These are phyloP conservation scores for Chaetomiaceae sp. DNA, from an alignment of 2,329 filamentous ascomycete genomes.

Conservation along the genomic window DNA sequence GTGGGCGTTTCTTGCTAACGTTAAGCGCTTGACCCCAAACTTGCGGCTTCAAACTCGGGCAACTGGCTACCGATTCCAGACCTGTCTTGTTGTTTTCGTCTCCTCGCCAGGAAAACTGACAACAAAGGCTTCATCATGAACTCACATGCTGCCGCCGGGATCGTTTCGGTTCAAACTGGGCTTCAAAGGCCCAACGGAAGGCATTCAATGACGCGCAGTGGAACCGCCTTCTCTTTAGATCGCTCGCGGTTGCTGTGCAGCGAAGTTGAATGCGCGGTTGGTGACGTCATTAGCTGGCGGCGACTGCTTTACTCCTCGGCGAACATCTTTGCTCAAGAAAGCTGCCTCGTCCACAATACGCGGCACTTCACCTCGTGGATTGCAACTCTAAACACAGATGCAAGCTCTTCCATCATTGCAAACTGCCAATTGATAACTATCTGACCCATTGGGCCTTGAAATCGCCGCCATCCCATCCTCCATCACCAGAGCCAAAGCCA, in stretches of 20 bases:
- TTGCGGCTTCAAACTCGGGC: too few species aligned
- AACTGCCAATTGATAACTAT: conserved; percentile 1
- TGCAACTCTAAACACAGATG: not conserved
- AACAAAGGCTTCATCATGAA: not conserved
- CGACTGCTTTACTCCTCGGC: not conserved
- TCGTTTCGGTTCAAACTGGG: too few species aligned
- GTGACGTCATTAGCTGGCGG: conserved; percentile 7
- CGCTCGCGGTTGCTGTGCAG: too few species aligned
- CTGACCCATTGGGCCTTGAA: conserved; percentile 1
- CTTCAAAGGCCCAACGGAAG: too few species aligned
- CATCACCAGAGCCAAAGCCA: not conserved
- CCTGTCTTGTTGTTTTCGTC: too few species aligned
- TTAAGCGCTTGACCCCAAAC: too few species aligned
- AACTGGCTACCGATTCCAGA: too few species aligned
- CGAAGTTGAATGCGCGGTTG: not conserved
- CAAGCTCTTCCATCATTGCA: not conserved
- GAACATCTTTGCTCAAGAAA: too few species aligned
- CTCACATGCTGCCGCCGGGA: not conserved
- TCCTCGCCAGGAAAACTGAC: too few species aligned
- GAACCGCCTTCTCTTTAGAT: too few species aligned
- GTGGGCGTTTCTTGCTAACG: too few species aligned
- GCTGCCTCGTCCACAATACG: not conserved
- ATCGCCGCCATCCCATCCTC: not conserved
- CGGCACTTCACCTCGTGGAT: not conserved
- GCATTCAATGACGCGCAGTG: conserved; percentile 11